Base-by-base conservation (phyloP, 345 rosid genomes). In the Moricandia arvensis region DNA sequence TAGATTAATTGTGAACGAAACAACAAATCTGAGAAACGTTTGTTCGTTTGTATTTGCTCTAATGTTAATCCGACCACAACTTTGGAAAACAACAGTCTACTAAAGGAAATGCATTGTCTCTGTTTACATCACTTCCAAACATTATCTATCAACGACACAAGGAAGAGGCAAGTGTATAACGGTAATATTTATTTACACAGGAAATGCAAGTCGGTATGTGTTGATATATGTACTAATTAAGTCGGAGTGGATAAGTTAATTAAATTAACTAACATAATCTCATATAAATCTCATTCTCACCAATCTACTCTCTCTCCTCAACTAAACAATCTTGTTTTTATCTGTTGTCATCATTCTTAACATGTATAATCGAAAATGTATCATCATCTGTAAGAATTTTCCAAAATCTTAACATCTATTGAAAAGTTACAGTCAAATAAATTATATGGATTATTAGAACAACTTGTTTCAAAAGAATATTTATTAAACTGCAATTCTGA, bases 1-100 rank as follows among this genome's bases (percentile, higher is more conserved):
- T 67, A 67, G 60, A 30, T 59, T 34, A 57, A 24, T 43, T 74
- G 27, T 59, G 53, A 58, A 66, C 67, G 61, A 75, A 51, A 61
- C 74, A 27, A 27, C 26, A 68, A 75, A 51, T 12, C 54, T n/a
- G 49, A 66, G 66, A 45, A 58, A 66, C 21, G 11, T 38, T 47
- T 47, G 53, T 43, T 45, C 17, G 43, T 53, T 69, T 61, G 41
- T 9, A 29, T 54, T 31, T 37, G 63, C 9, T 55, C 47, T 57
- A 17, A 58, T 31, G 66, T 33, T 59, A 59, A n/a, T 67, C 63
- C 54, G n/a, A n/a, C n/a, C n/a, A n/a, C 62, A 45, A 21, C 10
- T 59, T 66, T 58, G 27, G 31, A 47, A 60, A 27, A 18, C n/a
- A 43, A 31, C 30, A 2, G n/a, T 55, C 15, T 3, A 51, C 57